Percentiles rank a stretch among this genome's conserved stretches.
These are phyloP conservation scores for Periconia sp. DNA, from an alignment of 2,329 filamentous ascomycete genomes.

Conservation along the genomic window DNA sequence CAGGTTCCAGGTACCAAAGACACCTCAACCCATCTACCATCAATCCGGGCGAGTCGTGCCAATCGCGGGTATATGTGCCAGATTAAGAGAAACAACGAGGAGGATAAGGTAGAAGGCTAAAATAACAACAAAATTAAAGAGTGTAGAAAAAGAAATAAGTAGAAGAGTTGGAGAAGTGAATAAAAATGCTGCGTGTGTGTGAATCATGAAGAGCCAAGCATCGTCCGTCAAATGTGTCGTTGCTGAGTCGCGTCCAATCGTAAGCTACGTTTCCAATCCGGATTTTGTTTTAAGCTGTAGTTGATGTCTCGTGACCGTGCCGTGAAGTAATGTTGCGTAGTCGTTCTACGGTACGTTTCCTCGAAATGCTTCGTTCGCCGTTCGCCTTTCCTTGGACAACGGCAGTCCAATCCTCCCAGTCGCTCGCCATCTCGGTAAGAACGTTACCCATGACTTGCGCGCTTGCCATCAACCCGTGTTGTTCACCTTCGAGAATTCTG, in stretches of 20 bases:
- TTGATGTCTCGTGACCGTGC: slow-evolving; percentile 9
- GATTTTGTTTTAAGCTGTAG: neutral
- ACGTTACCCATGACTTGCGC: slow-evolving; percentile 91
- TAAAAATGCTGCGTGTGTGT: neutral
- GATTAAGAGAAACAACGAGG: neutral
- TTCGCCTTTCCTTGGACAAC: slow-evolving; percentile 28
- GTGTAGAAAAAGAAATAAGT: neutral
- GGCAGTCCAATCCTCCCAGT: slow-evolving; percentile 67
- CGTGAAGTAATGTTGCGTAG: slow-evolving; percentile 15
- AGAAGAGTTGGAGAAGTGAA: neutral
- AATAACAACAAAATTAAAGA: neutral
- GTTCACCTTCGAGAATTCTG: slow-evolving; percentile 85
- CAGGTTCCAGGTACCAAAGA: neutral
- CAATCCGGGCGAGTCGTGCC: neutral
- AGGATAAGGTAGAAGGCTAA: neutral
- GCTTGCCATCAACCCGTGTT: slow-evolving; percentile 94
- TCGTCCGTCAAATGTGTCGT: slow-evolving; percentile 5
- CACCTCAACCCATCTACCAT: neutral
- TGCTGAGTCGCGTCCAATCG: slow-evolving; percentile 5
- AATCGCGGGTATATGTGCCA: slow-evolving; percentile 1
- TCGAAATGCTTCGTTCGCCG: slow-evolving; percentile 16
- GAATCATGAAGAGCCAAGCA: neutral
- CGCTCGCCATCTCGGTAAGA: slow-evolving; percentile 90
- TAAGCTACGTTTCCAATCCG: neutral
- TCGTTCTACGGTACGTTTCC: slow-evolving; percentile 14